Base-by-base conservation (phyloP, 2,329 filamentous ascomycete genomes). In the Nigrospora sphaerica region DNA sequence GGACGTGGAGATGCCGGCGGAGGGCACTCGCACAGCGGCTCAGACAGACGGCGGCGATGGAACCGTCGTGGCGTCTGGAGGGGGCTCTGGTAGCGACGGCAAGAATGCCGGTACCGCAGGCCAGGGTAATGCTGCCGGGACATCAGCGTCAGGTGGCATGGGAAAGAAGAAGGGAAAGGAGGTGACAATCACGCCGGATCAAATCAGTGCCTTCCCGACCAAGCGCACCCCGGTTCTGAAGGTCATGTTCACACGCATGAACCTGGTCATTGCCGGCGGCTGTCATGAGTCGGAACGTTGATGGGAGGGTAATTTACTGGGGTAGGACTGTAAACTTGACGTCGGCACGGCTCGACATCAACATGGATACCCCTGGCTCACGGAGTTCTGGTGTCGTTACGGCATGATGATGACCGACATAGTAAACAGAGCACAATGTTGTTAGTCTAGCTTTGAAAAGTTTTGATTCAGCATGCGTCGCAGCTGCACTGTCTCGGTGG, bases 211-310 rank as follows among this genome's bases (percentile, higher is more conserved):
- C 1, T 97, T 96, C 62, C 84, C 89, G 1, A 97, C 93, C 4
- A 98, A 98, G 78, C 95, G 95, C 70, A 92, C 86, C 14, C 91
- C 92, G 0, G 88, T 97, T 12, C 88, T 95, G 67, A 93, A 92
- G 68, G 91, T 95, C 45, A 81, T 86, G 59, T 96, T 96, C 59
- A 97, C 93, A 4, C 77, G 89, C 50, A 96, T 95, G 88, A 98
- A 98, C 63, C 67, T 97, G 54, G 85, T 96, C 12, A 74, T 97
- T 50, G 90, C 90, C 18, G 89, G 87, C 40, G 89, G 91, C 19
- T 83, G 79, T 58, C 84, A 81, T 56, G 75, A 81, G 44, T 73
- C 77, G 34, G 73, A 77, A 53, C 65, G 68, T 49, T 72, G 67
- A 35, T 28, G 6, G 4, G 6, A 13, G 32, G 16, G 16, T n/a